Evolutionary conservation across 1,139 yeast genomes (phyloP), one percentile per base, ranked within the genome.

Genomic region (Casaregolazyma lundiana): DNA sequence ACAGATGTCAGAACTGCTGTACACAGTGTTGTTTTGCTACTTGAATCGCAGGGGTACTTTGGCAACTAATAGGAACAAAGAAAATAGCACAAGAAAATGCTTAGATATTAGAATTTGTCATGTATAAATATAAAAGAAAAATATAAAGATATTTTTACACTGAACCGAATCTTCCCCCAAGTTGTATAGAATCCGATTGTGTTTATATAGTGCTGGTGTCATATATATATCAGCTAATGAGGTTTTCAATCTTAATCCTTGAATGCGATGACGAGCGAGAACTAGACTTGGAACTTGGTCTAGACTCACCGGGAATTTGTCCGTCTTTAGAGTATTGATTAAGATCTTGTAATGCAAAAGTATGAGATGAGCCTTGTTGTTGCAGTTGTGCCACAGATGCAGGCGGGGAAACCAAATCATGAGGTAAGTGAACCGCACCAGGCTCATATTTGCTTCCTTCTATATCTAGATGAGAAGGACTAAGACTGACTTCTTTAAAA

Each of bases 1-100:
- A 76, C 75, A 46, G 71, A 75, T 38, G 73, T 77, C 46, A 70
- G 78, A 52, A 77, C 80, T 47, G 82, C 85, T 45, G 85, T 89
- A 47, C 84, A 78, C 62, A 80, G 82, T 62, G 77, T 86, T 53
- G 81, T 84, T 30, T 70, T 78, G 51, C 75, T 79, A 61, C 76
- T 90, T 59, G 87, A 84, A 66, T 78, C 81, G 56, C 87, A 88
- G 69, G 95, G 95, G 29, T 88, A 84, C 70, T 85, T 79, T 52
- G 73, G 73, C 3, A 64, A 63, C 51, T 67, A 62, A 39, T 8
- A 18, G 9, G 16, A 15, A n/a, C n/a, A n/a, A n/a, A 17, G 19
- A 38, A 26, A 22, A 24, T 19, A 5, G 13, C 17, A 36, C 13
- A 15, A 36, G 15, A 20, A 19, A 11, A 3, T 24, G 7, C 16